These are phyloP conservation scores for Irpex lacteus DNA, from an alignment of 1,284 basidiomycete genomes.

Conservation along the genomic window DNA sequence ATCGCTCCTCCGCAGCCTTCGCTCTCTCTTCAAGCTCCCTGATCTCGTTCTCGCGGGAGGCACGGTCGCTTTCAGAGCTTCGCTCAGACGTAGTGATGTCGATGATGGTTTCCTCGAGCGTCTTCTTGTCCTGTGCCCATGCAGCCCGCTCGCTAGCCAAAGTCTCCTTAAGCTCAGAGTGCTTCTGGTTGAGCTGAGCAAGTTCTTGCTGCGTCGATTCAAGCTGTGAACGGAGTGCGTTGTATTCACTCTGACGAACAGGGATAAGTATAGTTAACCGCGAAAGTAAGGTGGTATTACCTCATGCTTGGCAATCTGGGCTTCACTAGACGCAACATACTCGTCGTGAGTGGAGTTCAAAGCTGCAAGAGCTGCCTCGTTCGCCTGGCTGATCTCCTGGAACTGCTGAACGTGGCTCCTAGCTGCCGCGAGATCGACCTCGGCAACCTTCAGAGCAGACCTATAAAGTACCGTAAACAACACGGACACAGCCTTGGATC, in stretches of 20 bases:
- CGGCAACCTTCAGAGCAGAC: constrained; percentile 68
- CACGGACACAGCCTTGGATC: not conserved
- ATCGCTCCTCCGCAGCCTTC: constrained; percentile 80
- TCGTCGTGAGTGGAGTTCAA: constrained; percentile 76
- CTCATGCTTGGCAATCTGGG: constrained; percentile 61
- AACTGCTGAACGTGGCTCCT: constrained; percentile 78
- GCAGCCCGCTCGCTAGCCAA: constrained; percentile 64
- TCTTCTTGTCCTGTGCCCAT: constrained; percentile 78
- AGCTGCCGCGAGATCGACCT: constrained; percentile 71
- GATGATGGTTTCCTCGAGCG: constrained; percentile 73
- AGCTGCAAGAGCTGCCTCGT: constrained; percentile 71
- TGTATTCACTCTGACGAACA: constrained; percentile 59
- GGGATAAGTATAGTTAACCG: constrained; percentile 2
- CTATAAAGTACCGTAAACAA: constrained; percentile 33
- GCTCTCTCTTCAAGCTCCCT: constrained; percentile 66
- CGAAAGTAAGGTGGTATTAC: constrained; percentile 36
- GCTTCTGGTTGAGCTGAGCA: constrained; percentile 45
- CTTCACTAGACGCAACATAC: constrained; percentile 69
- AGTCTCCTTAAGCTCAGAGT: constrained; percentile 58
- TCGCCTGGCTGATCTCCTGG: constrained; percentile 80
- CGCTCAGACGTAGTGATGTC: constrained; percentile 72
- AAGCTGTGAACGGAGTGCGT: constrained; percentile 63
- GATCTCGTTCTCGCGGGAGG: constrained; percentile 61
- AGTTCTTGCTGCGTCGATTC: constrained; percentile 57
- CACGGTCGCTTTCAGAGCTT: constrained; percentile 60